Base-by-base conservation (phyloP, 768 basidiomycete species). In the Pulveroboletus sp. region DNA sequence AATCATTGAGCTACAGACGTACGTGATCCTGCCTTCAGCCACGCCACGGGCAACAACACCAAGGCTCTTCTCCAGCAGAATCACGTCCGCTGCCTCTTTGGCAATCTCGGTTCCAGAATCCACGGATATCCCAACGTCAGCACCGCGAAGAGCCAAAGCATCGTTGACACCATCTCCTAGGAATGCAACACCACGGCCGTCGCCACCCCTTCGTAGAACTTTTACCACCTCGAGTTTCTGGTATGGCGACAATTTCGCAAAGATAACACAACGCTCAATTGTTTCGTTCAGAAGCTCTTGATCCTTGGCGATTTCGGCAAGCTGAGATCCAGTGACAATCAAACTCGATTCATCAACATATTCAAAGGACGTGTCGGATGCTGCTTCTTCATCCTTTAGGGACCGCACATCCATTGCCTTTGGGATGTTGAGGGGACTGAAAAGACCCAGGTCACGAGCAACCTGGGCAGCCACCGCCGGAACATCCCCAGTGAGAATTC, bases 71-170 rank as follows among this genome's bases (percentile, higher is more conserved):
- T 71, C 70, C 18, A 70, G 50, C 8, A 71, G 45, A 41, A 70
- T 70, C 35, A 67, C 67, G 38, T 65, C 71, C 3, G 71, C 70
- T 18, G 69, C 71, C 43, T 71, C 71, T 50, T 71, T 71, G 13
- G 69, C 68, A 8, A 72, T 72, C 36, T 69, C 60, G 7, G 60
- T 62, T 47, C 65, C 58, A 27, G 70, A 66, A 38, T 67, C 65
- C 53, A 67, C 65, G 14, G 65, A 67, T 57, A 67, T 69, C 33
- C 65, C 65, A 2, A 67, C 65, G 32, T 67, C 65, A 5, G 65
- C 65, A 18, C 67, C 57, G 9, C 65, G 65, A 44, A 67, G 65
- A 33, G 65, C 65, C 46, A 67, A 47, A 26, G 65, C 65, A 50
- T 67, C 65, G 15, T 67, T 67, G 14, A 67, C 65, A 1, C 65